Evolutionary conservation across 805 yeast species (phyloP).

Genomic region (Candida ulmi): DNA sequence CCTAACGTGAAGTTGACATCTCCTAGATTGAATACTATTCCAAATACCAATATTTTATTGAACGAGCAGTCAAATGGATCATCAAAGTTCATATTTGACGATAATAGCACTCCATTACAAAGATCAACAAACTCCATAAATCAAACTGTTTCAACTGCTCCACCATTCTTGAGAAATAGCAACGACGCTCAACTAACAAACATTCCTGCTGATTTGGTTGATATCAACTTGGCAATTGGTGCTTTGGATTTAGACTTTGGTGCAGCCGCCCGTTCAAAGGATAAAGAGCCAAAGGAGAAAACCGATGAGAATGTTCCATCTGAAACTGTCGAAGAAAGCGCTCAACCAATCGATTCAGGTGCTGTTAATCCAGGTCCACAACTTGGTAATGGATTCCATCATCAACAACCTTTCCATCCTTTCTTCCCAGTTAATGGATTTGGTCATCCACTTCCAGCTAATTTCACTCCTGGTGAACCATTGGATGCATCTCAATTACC

Average conservation of each 20-base stretch:
- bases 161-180: constrained; percentile 19
- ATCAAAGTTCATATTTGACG: constrained; percentile 18
- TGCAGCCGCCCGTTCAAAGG: constrained; percentile 1
- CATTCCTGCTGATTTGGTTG: constrained; percentile 17
- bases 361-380: neutral
- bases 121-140: constrained; percentile 16
- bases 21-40: constrained; percentile 13
- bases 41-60: constrained; percentile 5
- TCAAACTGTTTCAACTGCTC: constrained; percentile 18
- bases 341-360: too few relatives aligned
- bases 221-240: constrained; percentile 22
- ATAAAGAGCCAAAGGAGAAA: constrained; percentile 19
- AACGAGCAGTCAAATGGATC: constrained; percentile 3
- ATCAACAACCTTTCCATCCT: constrained; percentile 20
- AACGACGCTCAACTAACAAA: constrained; percentile 6
- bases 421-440: constrained; percentile 24
- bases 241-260: constrained; percentile 22
- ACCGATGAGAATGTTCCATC: constrained; percentile 9
- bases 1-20: constrained; percentile 12
- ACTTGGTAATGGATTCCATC: constrained; percentile 12
- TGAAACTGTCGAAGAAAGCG: neutral
- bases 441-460: constrained; percentile 22
- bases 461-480: constrained; percentile 14
- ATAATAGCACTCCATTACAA: constrained; percentile 18
- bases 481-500: constrained; percentile 12